Evolutionary conservation across 441 rosid genomes (phyloP).

Genomic region (Metrosideros polymorpha): DNA sequence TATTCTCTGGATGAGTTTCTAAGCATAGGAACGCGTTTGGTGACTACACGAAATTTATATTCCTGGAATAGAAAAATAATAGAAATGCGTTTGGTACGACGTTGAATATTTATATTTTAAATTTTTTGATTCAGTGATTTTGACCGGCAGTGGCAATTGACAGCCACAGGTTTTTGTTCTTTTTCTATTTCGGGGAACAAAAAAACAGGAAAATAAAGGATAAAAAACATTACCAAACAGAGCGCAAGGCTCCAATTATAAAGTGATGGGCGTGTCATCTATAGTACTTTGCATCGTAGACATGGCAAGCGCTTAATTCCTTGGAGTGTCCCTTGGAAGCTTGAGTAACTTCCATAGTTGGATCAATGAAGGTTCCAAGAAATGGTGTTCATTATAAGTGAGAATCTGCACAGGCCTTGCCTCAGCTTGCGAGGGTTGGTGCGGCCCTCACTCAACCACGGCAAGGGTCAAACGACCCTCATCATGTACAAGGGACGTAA

Average conservation of each 20-base stretch:
- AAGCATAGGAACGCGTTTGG: too few relatives aligned
- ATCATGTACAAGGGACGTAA: not conserved
- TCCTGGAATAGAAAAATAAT: too few relatives aligned
- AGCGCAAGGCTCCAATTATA: not conserved
- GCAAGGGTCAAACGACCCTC: not conserved
- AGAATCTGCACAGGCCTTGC: not conserved
- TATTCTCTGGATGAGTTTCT: too few relatives aligned
- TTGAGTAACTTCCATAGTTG: not conserved
- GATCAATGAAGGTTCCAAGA: not conserved
- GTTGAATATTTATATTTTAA: too few relatives aligned
- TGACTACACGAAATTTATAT: too few relatives aligned
- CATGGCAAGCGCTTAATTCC: not conserved
- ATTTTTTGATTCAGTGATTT: too few relatives aligned
- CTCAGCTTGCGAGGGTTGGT: not conserved
- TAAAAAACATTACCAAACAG: too few relatives aligned
- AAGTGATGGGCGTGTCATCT: not conserved
- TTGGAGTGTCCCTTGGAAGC: not conserved
- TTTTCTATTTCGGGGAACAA: too few relatives aligned
- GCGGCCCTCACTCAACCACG: not conserved
- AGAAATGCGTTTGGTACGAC: too few relatives aligned
- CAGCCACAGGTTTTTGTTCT: too few relatives aligned
- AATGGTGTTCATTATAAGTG: not conserved
- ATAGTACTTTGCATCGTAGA: not conserved
- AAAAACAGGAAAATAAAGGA: too few relatives aligned
- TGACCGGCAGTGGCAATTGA: too few relatives aligned